A percentile compares a stretch with the other conserved stretches of the same genome.
Conservation (phyloP, 805 yeast species). For the Debaryomyces tyrocola region DNA sequence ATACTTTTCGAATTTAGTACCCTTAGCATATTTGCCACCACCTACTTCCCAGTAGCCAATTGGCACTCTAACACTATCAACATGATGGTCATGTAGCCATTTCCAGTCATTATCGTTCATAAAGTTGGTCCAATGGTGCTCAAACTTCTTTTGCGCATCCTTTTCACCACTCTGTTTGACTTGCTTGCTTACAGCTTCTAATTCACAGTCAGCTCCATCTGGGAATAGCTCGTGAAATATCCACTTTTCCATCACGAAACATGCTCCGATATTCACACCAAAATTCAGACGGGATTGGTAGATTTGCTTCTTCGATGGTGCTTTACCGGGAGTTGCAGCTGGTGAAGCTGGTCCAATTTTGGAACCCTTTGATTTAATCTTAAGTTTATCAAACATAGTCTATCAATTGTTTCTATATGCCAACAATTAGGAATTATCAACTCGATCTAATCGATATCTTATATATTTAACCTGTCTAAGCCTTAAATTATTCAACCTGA, state of each 20-base stretch:
- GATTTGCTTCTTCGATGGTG: conserved; percentile 47
- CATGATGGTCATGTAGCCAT: conserved; percentile 65
- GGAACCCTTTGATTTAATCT: conserved; percentile 28
- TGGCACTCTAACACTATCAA: conserved; percentile 83
- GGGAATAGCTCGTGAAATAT: conserved; percentile 64
- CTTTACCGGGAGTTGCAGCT: conserved; percentile 23
- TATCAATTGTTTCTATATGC: background rate
- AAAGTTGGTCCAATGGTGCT: conserved; percentile 65
- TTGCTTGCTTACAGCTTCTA: conserved; percentile 62
- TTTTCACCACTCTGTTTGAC: conserved; percentile 52
- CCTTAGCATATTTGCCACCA: conserved; percentile 56
- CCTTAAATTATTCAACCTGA: background rate
- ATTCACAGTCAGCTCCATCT: conserved; percentile 63
- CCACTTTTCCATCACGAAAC: conserved; percentile 80
- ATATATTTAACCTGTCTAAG: background rate
- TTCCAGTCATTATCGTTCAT: conserved; percentile 74
- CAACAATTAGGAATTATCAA: no score
- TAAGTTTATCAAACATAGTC: conserved; percentile 32
- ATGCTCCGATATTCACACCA: conserved; percentile 85
- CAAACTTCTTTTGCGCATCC: conserved; percentile 52
- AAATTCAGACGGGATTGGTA: conserved; percentile 61
- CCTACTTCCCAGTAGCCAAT: conserved; percentile 89
- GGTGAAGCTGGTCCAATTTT: conserved; percentile 24
- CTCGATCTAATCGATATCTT: no score
- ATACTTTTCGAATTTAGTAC: conserved; percentile 61